phyloP scores from a whole-genome alignment of 2,329 filamentous ascomycete species.

The Penicillium aurantiogriseum region DNA sequence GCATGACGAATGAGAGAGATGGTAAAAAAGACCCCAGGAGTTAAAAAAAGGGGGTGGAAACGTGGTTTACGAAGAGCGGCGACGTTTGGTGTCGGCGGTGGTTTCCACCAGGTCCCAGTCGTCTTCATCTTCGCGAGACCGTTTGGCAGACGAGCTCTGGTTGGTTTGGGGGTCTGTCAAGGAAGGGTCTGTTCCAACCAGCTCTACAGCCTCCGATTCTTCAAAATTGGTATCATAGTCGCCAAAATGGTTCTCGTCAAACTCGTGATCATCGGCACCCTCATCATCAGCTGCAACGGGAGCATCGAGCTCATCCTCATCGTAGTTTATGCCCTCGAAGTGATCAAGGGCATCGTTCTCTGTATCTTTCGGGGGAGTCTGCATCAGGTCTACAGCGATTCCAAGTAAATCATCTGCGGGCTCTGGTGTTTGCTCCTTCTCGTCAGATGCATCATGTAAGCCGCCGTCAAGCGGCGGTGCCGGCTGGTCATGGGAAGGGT shows the following conservation, averaged over 20 bases:
- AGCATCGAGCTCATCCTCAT: slow-evolving; percentile 19
- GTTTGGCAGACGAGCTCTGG: slow-evolving; percentile 32
- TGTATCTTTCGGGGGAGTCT: slow-evolving; percentile 22
- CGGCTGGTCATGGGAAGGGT: slow-evolving; percentile 18
- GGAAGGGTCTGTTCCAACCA: slow-evolving; percentile 21
- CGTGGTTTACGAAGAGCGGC: slow-evolving; percentile 44
- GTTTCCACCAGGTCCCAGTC: slow-evolving; percentile 29
- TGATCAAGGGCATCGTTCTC: slow-evolving; percentile 10
- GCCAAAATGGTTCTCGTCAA: slow-evolving; percentile 40
- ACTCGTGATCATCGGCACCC: slow-evolving; percentile 25
- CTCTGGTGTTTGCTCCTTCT: slow-evolving; percentile 16
- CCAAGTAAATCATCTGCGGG: slow-evolving; percentile 33
- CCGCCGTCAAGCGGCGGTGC: slow-evolving; percentile 19
- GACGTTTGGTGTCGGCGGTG: slow-evolving; percentile 53
- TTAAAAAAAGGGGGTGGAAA: not conserved
- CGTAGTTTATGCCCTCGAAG: slow-evolving; percentile 15
- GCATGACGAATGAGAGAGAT: not conserved
- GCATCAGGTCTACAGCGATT: slow-evolving; percentile 34
- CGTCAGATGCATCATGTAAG: slow-evolving; percentile 8
- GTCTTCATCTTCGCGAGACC: slow-evolving; percentile 38
- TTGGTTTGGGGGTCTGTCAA: slow-evolving; percentile 19
- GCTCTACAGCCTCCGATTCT: slow-evolving; percentile 23
- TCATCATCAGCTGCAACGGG: slow-evolving; percentile 9
- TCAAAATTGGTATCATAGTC: slow-evolving; percentile 39
- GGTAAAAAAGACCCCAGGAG: not conserved